Evolutionary conservation across 1,284 basidiomycete genomes (phyloP), one percentile per base, ranked within the genome.

Genomic region (Coniferiporia sulphurascens): DNA sequence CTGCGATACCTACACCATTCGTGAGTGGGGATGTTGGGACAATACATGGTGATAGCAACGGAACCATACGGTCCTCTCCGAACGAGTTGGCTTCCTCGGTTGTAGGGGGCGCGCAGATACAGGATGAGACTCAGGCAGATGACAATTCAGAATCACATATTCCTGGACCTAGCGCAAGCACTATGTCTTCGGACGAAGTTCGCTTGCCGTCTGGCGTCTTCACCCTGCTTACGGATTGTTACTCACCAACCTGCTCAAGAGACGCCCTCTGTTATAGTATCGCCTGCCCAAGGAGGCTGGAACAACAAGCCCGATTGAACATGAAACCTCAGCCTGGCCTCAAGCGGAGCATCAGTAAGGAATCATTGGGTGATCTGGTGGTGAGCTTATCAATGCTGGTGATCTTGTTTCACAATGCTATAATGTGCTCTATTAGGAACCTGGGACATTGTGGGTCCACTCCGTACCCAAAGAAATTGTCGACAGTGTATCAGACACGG

Each of bases 231-330:
- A 97, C 95, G 1, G 94, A 97, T 70, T 99, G 97, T 73, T 99
- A 99, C 76, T 97, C 94, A 48, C 95, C 97, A 15, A 99, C 97
- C 27, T 99, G 97, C 75, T 92, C 93, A 41, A 82, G 91, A 57
- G 95, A 98, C 69, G 84, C 84, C 63, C 76, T 98, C 15, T 99
- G 97, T 75, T 99, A 99, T 74, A 93, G 91, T 65, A 98, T 98
- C 66, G 94, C 95, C 46, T 99, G 97, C 73, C 97, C 97, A 0
- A 76, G 96, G 55, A 78, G 96, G 59, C 74, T 98, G 61, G 96
- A 99, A 73, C 95, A 98, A 73, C 95, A 98, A 72, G 88, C 93
- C 41, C 77, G 94, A 60, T 72, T 96, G 70, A 89, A 95, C 74
- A 89, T 98, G 88, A 95, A 96, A 73, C 91, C 91, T 5, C 87